These are phyloP conservation scores for Hypsizygus ulmarius DNA, from an alignment of 1,284 basidiomycete genomes.

Conservation along the genomic window DNA sequence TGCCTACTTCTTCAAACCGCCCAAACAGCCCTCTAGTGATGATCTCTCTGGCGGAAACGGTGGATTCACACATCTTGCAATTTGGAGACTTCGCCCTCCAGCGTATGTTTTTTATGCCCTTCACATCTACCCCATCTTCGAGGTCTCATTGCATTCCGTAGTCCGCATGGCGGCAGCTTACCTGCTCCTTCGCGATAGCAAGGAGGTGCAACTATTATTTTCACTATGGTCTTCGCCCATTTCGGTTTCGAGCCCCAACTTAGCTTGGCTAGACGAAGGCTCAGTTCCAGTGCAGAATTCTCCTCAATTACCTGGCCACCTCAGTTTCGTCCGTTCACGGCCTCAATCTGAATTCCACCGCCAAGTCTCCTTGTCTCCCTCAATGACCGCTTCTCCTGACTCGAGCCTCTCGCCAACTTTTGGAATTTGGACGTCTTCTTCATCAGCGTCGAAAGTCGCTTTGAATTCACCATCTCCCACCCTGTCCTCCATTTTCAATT, in stretches of 20 bases:
- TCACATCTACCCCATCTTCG: not conserved
- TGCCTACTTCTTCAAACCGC: constrained; percentile 11
- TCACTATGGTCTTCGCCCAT: constrained; percentile 9
- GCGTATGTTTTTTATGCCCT: constrained; percentile 10
- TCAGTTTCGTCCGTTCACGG: not conserved
- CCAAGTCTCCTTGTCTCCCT: constrained; percentile 5
- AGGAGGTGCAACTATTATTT: constrained; percentile 14
- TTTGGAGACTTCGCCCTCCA: constrained; percentile 17
- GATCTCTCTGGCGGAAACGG: constrained; percentile 15
- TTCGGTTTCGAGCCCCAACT: not conserved
- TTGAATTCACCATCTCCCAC: not conserved
- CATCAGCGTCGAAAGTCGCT: constrained; percentile 6
- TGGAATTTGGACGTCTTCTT: constrained; percentile 10
- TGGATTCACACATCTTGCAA: constrained; percentile 12
- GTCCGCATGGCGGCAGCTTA: constrained; percentile 20
- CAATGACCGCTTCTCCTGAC: constrained; percentile 9
- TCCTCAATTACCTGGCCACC: no score
- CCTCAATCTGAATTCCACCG: constrained; percentile 15
- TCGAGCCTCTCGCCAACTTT: constrained; percentile 17
- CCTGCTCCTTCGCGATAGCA: constrained; percentile 16
- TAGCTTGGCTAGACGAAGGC: not conserved
- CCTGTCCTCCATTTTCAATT: no score
- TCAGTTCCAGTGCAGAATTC: not conserved
- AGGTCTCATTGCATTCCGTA: not conserved
- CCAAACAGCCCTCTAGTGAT: constrained; percentile 17